Evolutionary conservation across 129 eudicot species (phyloP).

Genomic region (Heracleum sosnowskyi): DNA sequence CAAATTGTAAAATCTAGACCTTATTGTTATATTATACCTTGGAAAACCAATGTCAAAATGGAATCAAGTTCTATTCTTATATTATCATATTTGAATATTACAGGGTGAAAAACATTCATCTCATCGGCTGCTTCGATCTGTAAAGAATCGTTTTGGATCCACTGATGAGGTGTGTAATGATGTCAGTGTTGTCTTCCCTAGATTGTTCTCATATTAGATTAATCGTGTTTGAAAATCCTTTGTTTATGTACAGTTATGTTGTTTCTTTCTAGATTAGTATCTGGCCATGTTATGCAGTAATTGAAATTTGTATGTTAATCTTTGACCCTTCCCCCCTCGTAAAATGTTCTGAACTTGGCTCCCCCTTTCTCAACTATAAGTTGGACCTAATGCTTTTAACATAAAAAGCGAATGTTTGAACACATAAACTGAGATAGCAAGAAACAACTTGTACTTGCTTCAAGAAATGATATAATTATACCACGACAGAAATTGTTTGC

Average conservation of each 20-base stretch:
- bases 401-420: not conserved
- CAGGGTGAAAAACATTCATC: slow-evolving; percentile 91
- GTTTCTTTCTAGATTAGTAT: not conserved
- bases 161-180: slow-evolving; percentile 67
- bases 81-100: slow-evolving; percentile 13
- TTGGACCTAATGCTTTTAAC: not conserved
- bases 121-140: slow-evolving; percentile 80
- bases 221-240: not conserved
- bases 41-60: not conserved
- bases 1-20: not conserved
- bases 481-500: no score
- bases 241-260: not conserved
- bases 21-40: not conserved
- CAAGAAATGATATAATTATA: not conserved
- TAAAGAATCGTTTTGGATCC: slow-evolving; percentile 92
- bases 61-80: not conserved
- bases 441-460: not conserved
- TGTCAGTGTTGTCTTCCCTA: not conserved
- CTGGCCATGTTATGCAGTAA: not conserved
- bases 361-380: not conserved
- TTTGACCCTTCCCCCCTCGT: not conserved
- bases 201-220: not conserved
- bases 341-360: not conserved
- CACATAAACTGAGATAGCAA: not conserved
- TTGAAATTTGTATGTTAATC: not conserved